Evolutionary conservation across 148 eudicot genomes (phyloP), one percentile per base, ranked within the genome.

Genomic region (Euryodendron excelsum): DNA sequence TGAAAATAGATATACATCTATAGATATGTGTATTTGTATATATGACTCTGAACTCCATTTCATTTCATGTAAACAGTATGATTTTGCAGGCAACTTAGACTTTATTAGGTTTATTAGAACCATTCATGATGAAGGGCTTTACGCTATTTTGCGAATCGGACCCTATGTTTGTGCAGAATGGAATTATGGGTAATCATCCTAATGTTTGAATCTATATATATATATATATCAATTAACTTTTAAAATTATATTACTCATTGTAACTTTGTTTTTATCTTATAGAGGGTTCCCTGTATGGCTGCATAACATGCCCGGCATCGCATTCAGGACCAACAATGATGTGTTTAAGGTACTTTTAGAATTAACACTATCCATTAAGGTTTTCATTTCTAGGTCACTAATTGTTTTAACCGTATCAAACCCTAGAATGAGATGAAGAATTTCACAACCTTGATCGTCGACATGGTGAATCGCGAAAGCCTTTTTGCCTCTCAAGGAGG

Each of bases 141-240:
- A 89, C 80, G 86, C 82, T 45, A 71, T 86, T 73, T 71, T 91
- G 17, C 79, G 95, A 25, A 91, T 91, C 30, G 92, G 95, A 27
- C 95, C 92, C 0, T 89, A 89, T 69, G 85, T 86, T 14, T 88
- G 90, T 73, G 90, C 90, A 20, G 92, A 89, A 69, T 91, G 92
- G 92, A 86, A 79, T 60, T 88, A 80, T 47, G 92, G 91, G 91
- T 88, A 84, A 4, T 11, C 55, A 36, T 36, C 0, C 20, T 30
- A 34, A 1, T 53, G 20, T 0, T 17, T 31, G 31, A 36, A 2
- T 78, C 0, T 20, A 67, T 31, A 0, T 36, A 7, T 15, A 2
- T 78, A 0, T 20, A 67, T 31, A 0, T 36, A 7, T 15, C 2
- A 65, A 65, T 31, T 17, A 10, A 27, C 4, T 34, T 65, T 31